Evolutionary conservation across 257 asterid genomes (phyloP), one percentile per base, ranked within the genome.

Genomic region (Haberlea rhodopensis): DNA sequence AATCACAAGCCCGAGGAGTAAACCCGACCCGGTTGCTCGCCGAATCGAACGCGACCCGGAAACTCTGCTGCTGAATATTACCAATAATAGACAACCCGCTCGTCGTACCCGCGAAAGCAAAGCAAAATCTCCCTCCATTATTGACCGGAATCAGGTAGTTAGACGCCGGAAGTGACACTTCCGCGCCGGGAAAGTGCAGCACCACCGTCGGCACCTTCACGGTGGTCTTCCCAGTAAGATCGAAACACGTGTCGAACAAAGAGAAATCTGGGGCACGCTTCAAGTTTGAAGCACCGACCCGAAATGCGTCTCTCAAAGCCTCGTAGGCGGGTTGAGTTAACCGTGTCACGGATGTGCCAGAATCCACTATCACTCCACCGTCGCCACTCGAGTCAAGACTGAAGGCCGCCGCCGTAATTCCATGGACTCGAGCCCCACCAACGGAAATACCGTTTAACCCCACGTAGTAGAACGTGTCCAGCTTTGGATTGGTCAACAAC

Each of bases 141-240:
- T 89, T 88, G 70, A 92, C 99, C 65, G 99, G 97, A 32, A 89
- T 92, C 81, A 92, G 60, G 66, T 89, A 89, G 65, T 92, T 92
- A 23, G 96, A 75, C 34, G 99, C 97, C 79, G 99, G 99, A 31
- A 92, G 52, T 1, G 97, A 78, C 66, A 92, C 96, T 53, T 84
- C 95, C 0, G 94, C 92, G 23, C 94, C 92, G 3, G 40, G 45
- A 63, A 89, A 89, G 64, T 92, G 96, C 79, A 92, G 66, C 66
- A 81, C 96, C 80, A 92, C 94, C 52, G 94, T 87, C 5, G 98
- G 97, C 6, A 87, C 97, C 80, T 83, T 87, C 79, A 83, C 96
- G 71, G 79, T 88, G 72, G 81, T 73, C 82, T 78, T 84, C 4
- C 98, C 95, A 0, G 94, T 79, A 0, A 92, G 84, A 78, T 92